phyloP scores from a whole-genome alignment of 139 green algal genomes.

The Micromonas commoda region DNA sequence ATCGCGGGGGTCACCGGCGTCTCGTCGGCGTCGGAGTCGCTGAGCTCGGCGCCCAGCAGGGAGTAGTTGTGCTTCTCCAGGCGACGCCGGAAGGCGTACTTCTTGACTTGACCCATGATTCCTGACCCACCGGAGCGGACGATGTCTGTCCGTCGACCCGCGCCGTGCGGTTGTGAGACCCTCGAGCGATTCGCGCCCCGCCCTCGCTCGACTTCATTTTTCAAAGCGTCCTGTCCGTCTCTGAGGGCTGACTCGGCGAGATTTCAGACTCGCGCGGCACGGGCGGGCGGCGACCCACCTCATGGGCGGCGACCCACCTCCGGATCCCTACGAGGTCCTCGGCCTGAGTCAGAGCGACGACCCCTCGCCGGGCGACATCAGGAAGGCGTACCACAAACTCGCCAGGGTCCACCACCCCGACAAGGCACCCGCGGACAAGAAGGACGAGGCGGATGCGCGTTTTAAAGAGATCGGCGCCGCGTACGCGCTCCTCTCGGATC shows the following conservation, averaged over 20 bases:
- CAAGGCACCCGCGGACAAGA: background rate
- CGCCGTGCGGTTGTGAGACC: no score
- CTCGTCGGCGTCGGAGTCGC: background rate
- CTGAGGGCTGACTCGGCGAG: no score
- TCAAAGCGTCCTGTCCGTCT: no score
- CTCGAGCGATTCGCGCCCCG: no score
- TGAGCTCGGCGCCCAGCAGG: background rate
- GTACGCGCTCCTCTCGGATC: conserved; percentile 4
- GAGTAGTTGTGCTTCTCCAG: background rate
- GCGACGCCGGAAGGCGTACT: background rate
- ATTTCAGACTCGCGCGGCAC: no score
- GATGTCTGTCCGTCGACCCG: no score
- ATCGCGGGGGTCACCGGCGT: background rate
- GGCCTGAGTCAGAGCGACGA: background rate
- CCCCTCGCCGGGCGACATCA: background rate
- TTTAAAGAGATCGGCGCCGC: conserved; percentile 17
- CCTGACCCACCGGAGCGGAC: background rate
- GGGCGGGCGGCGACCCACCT: no score
- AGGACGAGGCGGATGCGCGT: background rate
- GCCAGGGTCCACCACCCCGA: conserved; percentile 7
- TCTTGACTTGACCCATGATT: background rate
- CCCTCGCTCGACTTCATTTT: no score
- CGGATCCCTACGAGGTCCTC: conserved; percentile 16
- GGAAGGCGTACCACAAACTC: conserved; percentile 13
- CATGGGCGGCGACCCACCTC: no score